Evolutionary conservation across 2,329 filamentous ascomycete genomes (phyloP), one percentile per base, ranked within the genome.

Genomic region (Colletotrichum caudatum): DNA sequence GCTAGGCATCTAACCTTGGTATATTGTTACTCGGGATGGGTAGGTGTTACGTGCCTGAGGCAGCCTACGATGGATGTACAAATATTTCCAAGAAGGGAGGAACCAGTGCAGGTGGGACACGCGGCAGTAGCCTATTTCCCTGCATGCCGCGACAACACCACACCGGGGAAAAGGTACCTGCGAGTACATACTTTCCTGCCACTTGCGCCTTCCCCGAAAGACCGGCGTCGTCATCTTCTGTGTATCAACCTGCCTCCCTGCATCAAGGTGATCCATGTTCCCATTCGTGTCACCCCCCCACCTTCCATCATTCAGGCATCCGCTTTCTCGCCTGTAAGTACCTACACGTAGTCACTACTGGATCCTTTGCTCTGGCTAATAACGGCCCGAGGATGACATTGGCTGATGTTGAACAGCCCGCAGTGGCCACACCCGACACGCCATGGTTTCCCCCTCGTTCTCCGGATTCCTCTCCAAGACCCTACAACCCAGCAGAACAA

Each of bases 81-180:
- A 44, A 18, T 5, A 16, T 20, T 44, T 8, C 41, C 44, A n/a
- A 46, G 46, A 54, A 69, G 54, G 54, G 65, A 71, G 53, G 53
- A 50, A 23, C 29, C 59, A 66, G 53, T 5, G 35, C 35, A 54
- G 14, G 54, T 69, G 46, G 59, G 69, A 14, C 60, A 5, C 20
- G 46, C 69, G 59, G 64, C 65, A 71, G 54, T 39, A 64, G 33
- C 46, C 39, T 44, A 39, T 33, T 66, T 58, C 69, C 69, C 65
- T 72, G 29, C 64, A 64, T 62, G 35, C 66, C 65, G 35, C 33
- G 18, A 23, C 69, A 16, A 26, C 26, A 33, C 23, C 33, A 26
- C 26, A 33, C 23, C 33, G n/a, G 20, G 23, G 44, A 50, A 23
- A n/a, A 60, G 44, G 53, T 56, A 51, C 50, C 20, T 7, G 3